phyloP scores from a whole-genome alignment of 2,329 filamentous ascomycete genomes.

The Aspergillus fumigatiaffinis region DNA sequence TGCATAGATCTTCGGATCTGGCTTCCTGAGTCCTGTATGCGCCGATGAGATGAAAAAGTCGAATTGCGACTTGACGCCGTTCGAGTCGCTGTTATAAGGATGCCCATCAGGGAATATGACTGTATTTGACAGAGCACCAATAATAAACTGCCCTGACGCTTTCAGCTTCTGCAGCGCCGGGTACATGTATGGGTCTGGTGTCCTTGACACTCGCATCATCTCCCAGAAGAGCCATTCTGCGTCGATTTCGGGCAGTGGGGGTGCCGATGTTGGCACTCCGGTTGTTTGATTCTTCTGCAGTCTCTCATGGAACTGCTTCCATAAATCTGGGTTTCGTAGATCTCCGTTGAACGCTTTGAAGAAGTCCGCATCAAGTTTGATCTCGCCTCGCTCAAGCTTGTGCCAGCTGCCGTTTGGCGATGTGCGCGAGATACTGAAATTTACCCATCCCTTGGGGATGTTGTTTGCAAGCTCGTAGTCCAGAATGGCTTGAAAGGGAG shows the following conservation, averaged over 20 bases:
- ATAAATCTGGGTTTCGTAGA: constrained; percentile 62
- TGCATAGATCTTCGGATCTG: constrained; percentile 75
- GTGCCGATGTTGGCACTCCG: constrained; percentile 35
- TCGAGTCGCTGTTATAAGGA: constrained; percentile 56
- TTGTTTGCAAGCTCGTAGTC: constrained; percentile 75
- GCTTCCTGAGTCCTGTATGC: constrained; percentile 83
- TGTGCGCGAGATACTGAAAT: constrained; percentile 77
- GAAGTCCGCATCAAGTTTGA: constrained; percentile 69
- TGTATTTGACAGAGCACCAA: constrained; percentile 87
- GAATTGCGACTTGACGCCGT: constrained; percentile 65
- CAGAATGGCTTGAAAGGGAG: constrained; percentile 87
- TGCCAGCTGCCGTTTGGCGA: constrained; percentile 84
- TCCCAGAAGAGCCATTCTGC: constrained; percentile 77
- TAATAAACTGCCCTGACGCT: constrained; percentile 60
- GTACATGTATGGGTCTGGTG: constrained; percentile 81
- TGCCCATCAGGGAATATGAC: constrained; percentile 78
- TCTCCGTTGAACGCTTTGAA: constrained; percentile 73
- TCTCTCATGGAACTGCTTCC: constrained; percentile 57
- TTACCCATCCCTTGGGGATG: constrained; percentile 87
- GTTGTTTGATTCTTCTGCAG: constrained; percentile 26
- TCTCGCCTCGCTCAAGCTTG: constrained; percentile 76
- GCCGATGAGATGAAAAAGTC: constrained; percentile 86
- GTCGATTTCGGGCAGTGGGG: constrained; percentile 69
- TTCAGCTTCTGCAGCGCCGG: constrained; percentile 71
- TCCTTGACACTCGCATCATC: constrained; percentile 75